Evolutionary conservation across 805 yeast genomes (phyloP), one percentile per base, ranked within the genome.

Genomic region (Suhomyces canberraensis): DNA sequence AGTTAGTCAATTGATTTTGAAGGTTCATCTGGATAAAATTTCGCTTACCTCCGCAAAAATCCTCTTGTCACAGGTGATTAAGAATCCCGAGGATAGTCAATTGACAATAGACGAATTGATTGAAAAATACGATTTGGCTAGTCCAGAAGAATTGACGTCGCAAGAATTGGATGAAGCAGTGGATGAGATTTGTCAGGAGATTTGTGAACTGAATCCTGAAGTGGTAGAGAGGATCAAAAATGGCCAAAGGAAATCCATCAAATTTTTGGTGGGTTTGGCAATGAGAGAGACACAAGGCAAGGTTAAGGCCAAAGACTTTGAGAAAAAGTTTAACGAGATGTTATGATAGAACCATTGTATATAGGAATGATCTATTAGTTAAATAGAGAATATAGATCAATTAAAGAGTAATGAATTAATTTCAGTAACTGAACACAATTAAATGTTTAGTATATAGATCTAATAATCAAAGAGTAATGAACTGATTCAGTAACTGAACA

Each of bases 231-330:
- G 75, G 34, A 71, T 88, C 18, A 54, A 55, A 16, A 49, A 61
- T 0, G 90, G 89, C 2, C 79, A 80, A 37, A 78, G 76, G 45
- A 76, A 75, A 24, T 77, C 89, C 9, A 50, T 91, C n/a, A 85
- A 88, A 50, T 86, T 69, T 50, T 65, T 93, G 38, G 73, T 93
- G 3, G 98, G 97, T 1, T 77, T 76, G 52, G 95, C 88, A 14
- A 87, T 93, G 95, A 78, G 79, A 50, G 64, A 71, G 37, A 76
- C 87, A 2, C 84, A 80, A 46, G 97, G 97, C 3, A 73, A 64
- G 41, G 64, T 74, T 18, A 58, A 45, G 44, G 71, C 73, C 11
- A 57, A 44, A 31, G 46, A 21, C 46, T 62, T 51, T 22, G 56
- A 53, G 15, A 35, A 37, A 17, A 58, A 49, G 34, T 63, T 67